Conservation (phyloP, 352 stramenopile species). For the Phytophthora multivora region DNA sequence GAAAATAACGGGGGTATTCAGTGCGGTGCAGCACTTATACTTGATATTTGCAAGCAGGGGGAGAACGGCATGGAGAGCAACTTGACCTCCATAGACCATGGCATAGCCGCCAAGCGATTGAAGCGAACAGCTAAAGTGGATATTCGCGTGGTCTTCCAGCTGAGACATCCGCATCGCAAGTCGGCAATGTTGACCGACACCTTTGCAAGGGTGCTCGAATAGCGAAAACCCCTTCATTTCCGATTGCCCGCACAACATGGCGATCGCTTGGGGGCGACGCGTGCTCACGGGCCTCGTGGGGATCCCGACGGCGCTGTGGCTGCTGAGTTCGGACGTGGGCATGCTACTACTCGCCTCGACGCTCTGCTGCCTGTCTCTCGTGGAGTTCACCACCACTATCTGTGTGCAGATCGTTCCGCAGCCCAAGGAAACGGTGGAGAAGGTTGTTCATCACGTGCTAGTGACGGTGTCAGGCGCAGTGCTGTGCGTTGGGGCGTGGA, state of each 20-base stretch:
- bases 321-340: constrained; percentile 54
- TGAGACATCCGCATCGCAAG: too few relatives aligned
- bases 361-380: constrained; percentile 56
- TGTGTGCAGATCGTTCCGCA: constrained; percentile 46
- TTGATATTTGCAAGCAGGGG: background rate
- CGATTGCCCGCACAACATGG: constrained; percentile 18
- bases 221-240: constrained; percentile 23
- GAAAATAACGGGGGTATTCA: background rate
- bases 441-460: constrained; percentile 30
- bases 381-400: constrained; percentile 65
- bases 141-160: background rate
- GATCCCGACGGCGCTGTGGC: constrained; percentile 57
- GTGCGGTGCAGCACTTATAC: constrained; percentile 3
- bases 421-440: constrained; percentile 9
- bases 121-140: background rate
- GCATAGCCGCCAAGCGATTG: too few relatives aligned
- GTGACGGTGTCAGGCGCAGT: constrained; percentile 29
- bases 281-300: constrained; percentile 61
- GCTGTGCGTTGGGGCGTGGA: constrained; percentile 44
- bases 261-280: constrained; percentile 64
- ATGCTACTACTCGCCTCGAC: constrained; percentile 55
- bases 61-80: background rate
- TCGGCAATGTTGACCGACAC: too few relatives aligned
- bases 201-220: background rate
- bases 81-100: too few relatives aligned